Evolutionary conservation across 495 filamentous ascomycete genomes (phyloP).

Genomic region (Penicillium dipodomyicola): DNA sequence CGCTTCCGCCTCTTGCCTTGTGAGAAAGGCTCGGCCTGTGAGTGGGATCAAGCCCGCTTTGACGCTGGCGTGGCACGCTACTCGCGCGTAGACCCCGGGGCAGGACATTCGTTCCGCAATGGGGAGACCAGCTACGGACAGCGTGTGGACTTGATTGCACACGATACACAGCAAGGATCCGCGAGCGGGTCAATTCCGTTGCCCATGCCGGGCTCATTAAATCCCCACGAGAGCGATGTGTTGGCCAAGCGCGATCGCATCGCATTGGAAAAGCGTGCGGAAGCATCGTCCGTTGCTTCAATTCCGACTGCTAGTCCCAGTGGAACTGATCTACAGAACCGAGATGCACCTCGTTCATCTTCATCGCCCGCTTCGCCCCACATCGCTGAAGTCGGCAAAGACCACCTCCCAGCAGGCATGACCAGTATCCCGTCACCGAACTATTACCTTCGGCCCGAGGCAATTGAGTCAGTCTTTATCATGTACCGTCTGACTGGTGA

Average conservation of each 20-base stretch:
- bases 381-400: conserved; percentile 32
- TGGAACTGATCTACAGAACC: conserved; percentile 9
- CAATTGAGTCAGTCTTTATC: conserved; percentile 93
- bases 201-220: conserved; percentile 29
- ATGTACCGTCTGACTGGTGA: conserved; percentile 92
- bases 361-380: conserved; percentile 15
- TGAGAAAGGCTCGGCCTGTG: conserved; percentile 59
- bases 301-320: background rate
- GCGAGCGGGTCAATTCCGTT: conserved; percentile 18
- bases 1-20: conserved; percentile 64
- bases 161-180: conserved; percentile 8
- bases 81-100: conserved; percentile 46
- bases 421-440: conserved; percentile 52
- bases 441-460: conserved; percentile 89
- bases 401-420: conserved; percentile 67
- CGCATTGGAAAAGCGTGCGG: conserved; percentile 2
- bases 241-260: conserved; percentile 22
- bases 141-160: conserved; percentile 23
- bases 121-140: conserved; percentile 29
- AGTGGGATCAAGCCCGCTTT: conserved; percentile 73
- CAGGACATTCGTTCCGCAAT: conserved; percentile 30
- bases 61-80: conserved; percentile 34
- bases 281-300: background rate
- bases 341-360: conserved; percentile 23
- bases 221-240: conserved; percentile 25